Base-by-base conservation (phyloP, 2,329 filamentous ascomycete genomes). In the Thelonectria discophora region DNA sequence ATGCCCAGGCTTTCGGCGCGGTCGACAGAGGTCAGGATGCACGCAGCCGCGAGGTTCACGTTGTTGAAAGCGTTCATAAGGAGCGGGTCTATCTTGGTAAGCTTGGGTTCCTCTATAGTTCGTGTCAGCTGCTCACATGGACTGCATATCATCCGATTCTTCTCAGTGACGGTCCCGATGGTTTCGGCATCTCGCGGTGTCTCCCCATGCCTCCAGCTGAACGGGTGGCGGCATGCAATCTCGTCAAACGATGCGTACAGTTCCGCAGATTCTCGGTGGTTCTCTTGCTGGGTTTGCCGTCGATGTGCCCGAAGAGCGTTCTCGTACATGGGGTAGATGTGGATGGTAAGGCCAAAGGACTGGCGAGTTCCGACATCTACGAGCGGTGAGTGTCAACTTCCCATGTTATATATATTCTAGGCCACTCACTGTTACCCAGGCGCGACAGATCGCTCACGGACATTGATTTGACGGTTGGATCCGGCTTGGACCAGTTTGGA, bases 31-130 rank as follows among this genome's bases (percentile, higher is more conserved):
- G 88, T 90, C 4, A 91, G 60, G 15, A 91, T 78, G 58, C 83
- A 82, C 8, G 88, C 86, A 0, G 81, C 85, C 2, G 88, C 83
- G 13, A 90, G 76, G 62, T 91, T 90, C 37, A 91, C 83, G 2
- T 81, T 88, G 65, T 90, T 91, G 75, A 90, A 90, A 0, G 88
- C 88, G 68, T 91, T 91, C 88, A 90, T 90, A 10, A 90, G 74
- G 0, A 91, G 76, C 0, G 88, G 87, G 74, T 90, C 87, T 90
- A 49, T 2, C 1, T 0, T 52, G 5, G 56, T 3, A 6, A 8
- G 13, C 11, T 1, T 21, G 0, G 3, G 1, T 1, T 1, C 1
- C 0, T 15, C n/a, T 27, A 12, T 3, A 4, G 21, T 40, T 30
- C 24, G 1, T 15, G 15, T 0, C 9, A 0, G 0, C 1, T 3